phyloP scores from a whole-genome alignment of 805 yeast genomes.

The Myxozyma neglecta region DNA sequence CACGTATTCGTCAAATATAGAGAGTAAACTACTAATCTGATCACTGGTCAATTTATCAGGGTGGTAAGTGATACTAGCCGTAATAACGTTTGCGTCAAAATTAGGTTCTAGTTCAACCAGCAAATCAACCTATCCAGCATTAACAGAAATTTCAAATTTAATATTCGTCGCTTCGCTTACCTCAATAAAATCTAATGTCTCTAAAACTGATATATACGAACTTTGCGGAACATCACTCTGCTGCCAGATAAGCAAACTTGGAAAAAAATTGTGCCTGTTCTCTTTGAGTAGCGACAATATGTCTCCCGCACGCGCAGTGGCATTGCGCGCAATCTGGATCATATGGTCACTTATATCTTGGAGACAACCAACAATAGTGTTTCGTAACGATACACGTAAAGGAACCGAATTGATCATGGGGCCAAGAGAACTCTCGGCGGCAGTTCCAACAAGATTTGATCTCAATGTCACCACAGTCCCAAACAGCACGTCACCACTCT shows the following conservation, averaged over 20 bases:
- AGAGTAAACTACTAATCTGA: slow-evolving; percentile 1
- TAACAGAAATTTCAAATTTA: background rate
- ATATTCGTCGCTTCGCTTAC: background rate
- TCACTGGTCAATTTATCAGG: background rate
- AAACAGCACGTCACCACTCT: slow-evolving; percentile 24
- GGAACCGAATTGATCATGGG: slow-evolving; percentile 24
- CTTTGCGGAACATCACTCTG: slow-evolving; percentile 2
- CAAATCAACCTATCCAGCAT: slow-evolving; percentile 11
- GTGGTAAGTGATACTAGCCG: slow-evolving; percentile 13
- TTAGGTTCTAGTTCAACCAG: slow-evolving; percentile 17
- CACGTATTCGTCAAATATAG: slow-evolving; percentile 1
- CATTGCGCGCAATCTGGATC: slow-evolving; percentile 1
- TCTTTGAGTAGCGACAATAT: background rate
- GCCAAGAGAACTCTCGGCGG: slow-evolving; percentile 9
- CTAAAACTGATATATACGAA: background rate
- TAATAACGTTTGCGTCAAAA: background rate
- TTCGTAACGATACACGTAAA: slow-evolving; percentile 4
- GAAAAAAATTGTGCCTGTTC: background rate
- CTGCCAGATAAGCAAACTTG: slow-evolving; percentile 25
- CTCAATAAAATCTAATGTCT: slow-evolving; percentile 13
- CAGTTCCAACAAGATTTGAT: slow-evolving; percentile 1
- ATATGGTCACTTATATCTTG: background rate
- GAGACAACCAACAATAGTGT: background rate
- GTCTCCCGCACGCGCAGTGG: slow-evolving; percentile 4
- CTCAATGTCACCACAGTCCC: slow-evolving; percentile 31